A percentile compares a stretch with the other conserved stretches of the same genome.
Conservation (phyloP, 192 early-diverging fungal species). For the Coemansia sp. region DNA sequence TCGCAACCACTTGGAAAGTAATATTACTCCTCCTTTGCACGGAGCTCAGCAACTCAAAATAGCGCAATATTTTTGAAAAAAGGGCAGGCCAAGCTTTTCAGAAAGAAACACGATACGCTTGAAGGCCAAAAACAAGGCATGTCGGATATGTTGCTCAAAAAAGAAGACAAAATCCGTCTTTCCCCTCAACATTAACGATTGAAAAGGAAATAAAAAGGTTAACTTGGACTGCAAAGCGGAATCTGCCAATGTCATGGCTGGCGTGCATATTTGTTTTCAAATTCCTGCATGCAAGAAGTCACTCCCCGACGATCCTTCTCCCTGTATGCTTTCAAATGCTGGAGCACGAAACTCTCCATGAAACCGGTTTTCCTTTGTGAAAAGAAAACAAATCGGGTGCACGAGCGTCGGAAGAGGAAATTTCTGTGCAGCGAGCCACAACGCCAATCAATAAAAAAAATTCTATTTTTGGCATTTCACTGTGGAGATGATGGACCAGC, state of each 20-base stretch:
- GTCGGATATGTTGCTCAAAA: not conserved
- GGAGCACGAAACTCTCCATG: not conserved
- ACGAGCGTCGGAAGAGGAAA: too few relatives aligned
- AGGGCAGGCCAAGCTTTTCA: not conserved
- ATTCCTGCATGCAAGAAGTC: not conserved
- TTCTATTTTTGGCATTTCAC: not conserved
- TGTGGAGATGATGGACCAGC: conserved; percentile 15
- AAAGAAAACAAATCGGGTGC: too few relatives aligned
- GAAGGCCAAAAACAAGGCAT: not conserved
- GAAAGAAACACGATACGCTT: not conserved
- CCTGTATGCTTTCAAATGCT: not conserved
- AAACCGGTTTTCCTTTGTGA: too few relatives aligned
- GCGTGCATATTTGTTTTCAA: not conserved
- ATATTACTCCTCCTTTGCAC: too few relatives aligned
- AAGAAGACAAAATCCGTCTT: too few relatives aligned
- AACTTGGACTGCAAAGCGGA: not conserved
- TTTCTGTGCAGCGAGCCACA: not conserved
- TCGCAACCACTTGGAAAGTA: not conserved
- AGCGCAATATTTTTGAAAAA: not conserved
- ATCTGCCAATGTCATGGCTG: not conserved
- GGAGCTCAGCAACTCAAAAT: not conserved
- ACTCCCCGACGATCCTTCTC: not conserved
- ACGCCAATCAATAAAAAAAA: too few relatives aligned
- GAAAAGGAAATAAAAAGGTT: not conserved
- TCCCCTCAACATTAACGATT: not conserved